These are phyloP conservation scores for Gillenia trifoliata DNA, from an alignment of 306 rosid genomes.

Conservation along the genomic window DNA sequence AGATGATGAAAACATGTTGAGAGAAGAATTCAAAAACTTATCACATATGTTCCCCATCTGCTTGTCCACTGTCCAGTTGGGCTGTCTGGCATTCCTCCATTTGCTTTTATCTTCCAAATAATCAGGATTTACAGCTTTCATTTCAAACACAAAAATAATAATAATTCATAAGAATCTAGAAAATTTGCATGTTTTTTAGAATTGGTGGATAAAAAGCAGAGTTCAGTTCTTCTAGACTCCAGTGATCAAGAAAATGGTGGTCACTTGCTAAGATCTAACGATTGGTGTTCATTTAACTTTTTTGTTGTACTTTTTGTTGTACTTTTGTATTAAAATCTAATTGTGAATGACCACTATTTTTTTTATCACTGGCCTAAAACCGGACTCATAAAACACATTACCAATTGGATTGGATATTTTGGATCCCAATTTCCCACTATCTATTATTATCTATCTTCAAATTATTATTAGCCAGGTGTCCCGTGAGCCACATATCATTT, in stretches of 20 bases:
- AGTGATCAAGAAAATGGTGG: too few relatives aligned
- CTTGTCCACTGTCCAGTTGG: not conserved
- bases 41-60: slow-evolving; percentile 3
- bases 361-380: too few relatives aligned
- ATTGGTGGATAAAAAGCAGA: not conserved
- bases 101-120: slow-evolving; percentile 7
- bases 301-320: too few relatives aligned
- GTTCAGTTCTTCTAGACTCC: too few relatives aligned
- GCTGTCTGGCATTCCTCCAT: slow-evolving; percentile 4
- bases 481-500: not conserved
- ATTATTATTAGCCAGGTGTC: not conserved
- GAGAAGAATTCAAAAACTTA: slow-evolving; percentile 5
- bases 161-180: not conserved
- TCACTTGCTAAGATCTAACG: too few relatives aligned
- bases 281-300: too few relatives aligned
- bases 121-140: slow-evolving; percentile 7
- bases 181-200: not conserved
- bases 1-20: not conserved
- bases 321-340: too few relatives aligned
- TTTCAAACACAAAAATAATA: not conserved
- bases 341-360: too few relatives aligned
- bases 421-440: too few relatives aligned
- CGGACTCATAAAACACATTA: too few relatives aligned
- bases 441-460: not conserved
- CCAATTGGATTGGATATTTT: not conserved